Evolutionary conservation across 1,139 yeast genomes (phyloP).

Genomic region (Nakaseomyces delphensis): DNA sequence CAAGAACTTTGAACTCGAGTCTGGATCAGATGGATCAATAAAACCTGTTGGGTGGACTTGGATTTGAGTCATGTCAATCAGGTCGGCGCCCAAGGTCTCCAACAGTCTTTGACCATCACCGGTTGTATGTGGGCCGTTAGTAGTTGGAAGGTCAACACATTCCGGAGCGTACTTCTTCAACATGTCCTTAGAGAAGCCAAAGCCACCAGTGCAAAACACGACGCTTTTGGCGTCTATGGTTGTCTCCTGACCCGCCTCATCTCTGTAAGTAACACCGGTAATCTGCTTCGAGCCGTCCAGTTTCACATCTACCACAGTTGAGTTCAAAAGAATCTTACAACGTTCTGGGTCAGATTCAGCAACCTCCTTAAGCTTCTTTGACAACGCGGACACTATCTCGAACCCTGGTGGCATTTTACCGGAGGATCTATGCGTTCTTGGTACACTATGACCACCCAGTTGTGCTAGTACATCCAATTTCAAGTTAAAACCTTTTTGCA

Average conservation of each 20-base stretch:
- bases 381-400: conserved; percentile 60
- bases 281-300: conserved; percentile 33
- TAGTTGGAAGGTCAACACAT: conserved; percentile 53
- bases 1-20: conserved; percentile 49
- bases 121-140: conserved; percentile 66
- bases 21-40: conserved; percentile 51
- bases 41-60: conserved; percentile 83
- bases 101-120: conserved; percentile 68
- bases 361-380: conserved; percentile 45
- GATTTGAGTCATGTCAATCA: conserved; percentile 66
- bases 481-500: conserved; percentile 51
- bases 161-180: conserved; percentile 60
- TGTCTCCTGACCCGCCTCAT: conserved; percentile 26
- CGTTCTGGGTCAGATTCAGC: conserved; percentile 44
- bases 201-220: conserved; percentile 76
- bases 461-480: conserved; percentile 60
- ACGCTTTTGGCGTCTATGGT: conserved; percentile 37
- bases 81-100: conserved; percentile 48
- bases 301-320: conserved; percentile 49
- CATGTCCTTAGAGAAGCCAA: conserved; percentile 37
- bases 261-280: conserved; percentile 43
- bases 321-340: conserved; percentile 43
- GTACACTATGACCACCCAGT: conserved; percentile 66
- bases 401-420: conserved; percentile 70
- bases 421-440: conserved; percentile 58